Conservation (phyloP, 805 yeast genomes). For the Pichia nakasei region DNA sequence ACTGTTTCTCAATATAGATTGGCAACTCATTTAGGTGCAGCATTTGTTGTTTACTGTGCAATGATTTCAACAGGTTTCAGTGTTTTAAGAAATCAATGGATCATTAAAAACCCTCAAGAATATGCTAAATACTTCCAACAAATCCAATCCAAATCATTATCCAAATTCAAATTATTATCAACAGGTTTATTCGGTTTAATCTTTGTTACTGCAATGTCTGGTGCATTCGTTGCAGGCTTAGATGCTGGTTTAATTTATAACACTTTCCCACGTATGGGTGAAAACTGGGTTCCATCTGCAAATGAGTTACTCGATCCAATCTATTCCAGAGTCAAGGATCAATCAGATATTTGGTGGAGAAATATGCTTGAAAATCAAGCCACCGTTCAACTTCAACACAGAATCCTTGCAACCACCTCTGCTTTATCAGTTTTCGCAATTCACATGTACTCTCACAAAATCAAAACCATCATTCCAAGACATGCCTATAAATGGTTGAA, state of each 20-base stretch:
- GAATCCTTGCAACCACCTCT: constrained; percentile 76
- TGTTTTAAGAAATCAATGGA: constrained; percentile 63
- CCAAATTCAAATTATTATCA: constrained; percentile 47
- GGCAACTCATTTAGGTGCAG: constrained; percentile 90
- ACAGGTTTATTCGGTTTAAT: constrained; percentile 56
- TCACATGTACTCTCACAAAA: constrained; percentile 58
- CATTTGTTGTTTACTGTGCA: constrained; percentile 77
- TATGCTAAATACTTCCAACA: constrained; percentile 47
- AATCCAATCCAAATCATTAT: constrained; percentile 53
- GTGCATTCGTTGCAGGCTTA: constrained; percentile 96
- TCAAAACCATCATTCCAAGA: constrained; percentile 49
- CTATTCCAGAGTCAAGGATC: constrained; percentile 58
- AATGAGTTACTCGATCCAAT: constrained; percentile 70
- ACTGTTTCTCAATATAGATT: constrained; percentile 93
- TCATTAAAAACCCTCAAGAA: constrained; percentile 54
- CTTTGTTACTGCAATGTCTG: constrained; percentile 90
- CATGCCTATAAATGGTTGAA: constrained; percentile 49
- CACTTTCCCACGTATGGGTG: constrained; percentile 96
- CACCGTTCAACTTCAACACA: constrained; percentile 87
- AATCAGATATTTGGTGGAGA: constrained; percentile 80
- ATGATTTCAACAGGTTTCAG: constrained; percentile 88
- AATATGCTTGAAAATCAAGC: constrained; percentile 92
- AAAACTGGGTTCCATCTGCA: constrained; percentile 62
- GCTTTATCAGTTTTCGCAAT: constrained; percentile 60
- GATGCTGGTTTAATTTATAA: constrained; percentile 97